Base-by-base conservation (phyloP, 306 rosid species). In the Ormosia emarginata region DNA sequence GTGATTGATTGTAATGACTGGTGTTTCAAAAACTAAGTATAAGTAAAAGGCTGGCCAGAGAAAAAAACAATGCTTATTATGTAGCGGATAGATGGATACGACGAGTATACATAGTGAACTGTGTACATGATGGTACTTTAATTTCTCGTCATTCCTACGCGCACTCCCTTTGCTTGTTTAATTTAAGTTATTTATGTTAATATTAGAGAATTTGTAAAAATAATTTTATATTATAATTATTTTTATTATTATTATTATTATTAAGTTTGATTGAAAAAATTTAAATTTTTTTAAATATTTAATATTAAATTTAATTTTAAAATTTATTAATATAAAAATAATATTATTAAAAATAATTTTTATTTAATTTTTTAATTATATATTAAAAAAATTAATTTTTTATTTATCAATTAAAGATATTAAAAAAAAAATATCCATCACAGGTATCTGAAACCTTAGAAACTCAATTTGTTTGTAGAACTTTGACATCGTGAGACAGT, bases 41-140 rank as follows among this genome's bases (percentile, higher is more conserved):
- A 14, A 70, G 30, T 30, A 24, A 15, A 32, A 14, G 32, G 57
- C 1, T 46, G 57, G 44, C 15, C 32, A 0, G 4, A 57, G 1
- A 50, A 50, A 50, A 50, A 70, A 15, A 30, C 34, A 71, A 8
- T 71, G 64, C 33, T 71, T 71, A 52, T 52, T 47, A 33, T 52
- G n/a, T 50, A 6, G 12, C 13, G 4, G 1, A 7, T 47, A 57
- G 0, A 30, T 69, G 1, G 7, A 32, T 44, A 71, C 30, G 24
- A 71, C 30, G 24, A 44, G 90, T 79, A 37, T 80, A 86, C 34
- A 81, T 64, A 72, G 88, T 88, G 39, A 52, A 41, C 63, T 79
- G 84, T 55, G 52, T 81, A 12, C 71, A 71, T 76, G 88, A 85
- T 57, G 86, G 79, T 15, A 72, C 76, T 86, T 80, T 78, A 84